Evolutionary conservation across 805 yeast species (phyloP).

Genomic region (Saturnispora quitensis): DNA sequence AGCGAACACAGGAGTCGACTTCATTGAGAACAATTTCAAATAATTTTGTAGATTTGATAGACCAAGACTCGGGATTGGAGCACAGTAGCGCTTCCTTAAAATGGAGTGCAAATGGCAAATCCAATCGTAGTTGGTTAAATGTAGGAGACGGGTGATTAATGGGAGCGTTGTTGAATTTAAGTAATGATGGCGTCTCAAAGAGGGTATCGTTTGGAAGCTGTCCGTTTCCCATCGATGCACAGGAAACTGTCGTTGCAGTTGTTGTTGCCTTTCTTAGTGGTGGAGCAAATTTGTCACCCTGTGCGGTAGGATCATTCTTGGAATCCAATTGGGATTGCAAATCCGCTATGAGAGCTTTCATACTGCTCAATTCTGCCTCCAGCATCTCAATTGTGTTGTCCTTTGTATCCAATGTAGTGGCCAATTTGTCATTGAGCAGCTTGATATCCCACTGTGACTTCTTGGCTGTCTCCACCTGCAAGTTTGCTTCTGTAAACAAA

Average conservation of each 20-base stretch:
- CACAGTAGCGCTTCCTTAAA: constrained; percentile 34
- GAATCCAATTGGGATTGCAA: not conserved
- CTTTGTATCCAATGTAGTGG: constrained; percentile 53
- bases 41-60: constrained; percentile 44
- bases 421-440: constrained; percentile 46
- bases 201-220: constrained; percentile 10
- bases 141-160: constrained; percentile 22
- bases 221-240: not conserved
- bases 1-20: constrained; percentile 60
- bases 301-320: not conserved
- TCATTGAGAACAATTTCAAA: constrained; percentile 66
- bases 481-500: constrained; percentile 74
- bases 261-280: not conserved
- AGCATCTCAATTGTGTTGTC: constrained; percentile 57
- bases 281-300: not conserved
- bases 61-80: constrained; percentile 5
- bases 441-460: constrained; percentile 53
- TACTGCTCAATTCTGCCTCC: constrained; percentile 55
- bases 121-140: constrained; percentile 33
- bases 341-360: constrained; percentile 51
- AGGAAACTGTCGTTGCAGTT: constrained; percentile 11
- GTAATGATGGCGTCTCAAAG: constrained; percentile 14
- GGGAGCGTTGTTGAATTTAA: constrained; percentile 17
- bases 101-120: constrained; percentile 34
- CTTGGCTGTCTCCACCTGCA: constrained; percentile 74